A percentile compares a stretch with the other conserved stretches of the same genome.
Evolutionary conservation across 106 monocot species (phyloP).

Genomic region (Dendrobium chrysotoxum): DNA sequence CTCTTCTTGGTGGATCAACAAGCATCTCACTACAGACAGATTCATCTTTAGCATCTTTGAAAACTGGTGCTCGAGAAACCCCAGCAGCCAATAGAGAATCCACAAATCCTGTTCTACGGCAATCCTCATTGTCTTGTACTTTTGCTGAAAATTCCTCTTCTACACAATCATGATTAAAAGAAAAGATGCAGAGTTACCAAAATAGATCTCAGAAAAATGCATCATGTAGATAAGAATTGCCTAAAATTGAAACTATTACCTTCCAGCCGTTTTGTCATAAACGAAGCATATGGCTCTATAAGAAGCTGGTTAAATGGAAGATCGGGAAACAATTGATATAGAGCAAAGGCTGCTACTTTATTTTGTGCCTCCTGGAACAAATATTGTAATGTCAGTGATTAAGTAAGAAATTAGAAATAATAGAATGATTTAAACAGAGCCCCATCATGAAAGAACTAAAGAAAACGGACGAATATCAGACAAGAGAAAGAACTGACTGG

Average conservation of each 20-base stretch:
- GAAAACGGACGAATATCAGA: background rate
- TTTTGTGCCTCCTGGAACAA: constrained; percentile 74
- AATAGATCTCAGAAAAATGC: background rate
- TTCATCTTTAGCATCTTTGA: constrained; percentile 15
- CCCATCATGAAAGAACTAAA: background rate
- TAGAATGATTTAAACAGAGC: background rate
- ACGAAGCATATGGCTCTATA: constrained; percentile 62
- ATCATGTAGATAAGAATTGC: background rate
- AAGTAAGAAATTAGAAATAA: background rate
- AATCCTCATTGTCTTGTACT: constrained; percentile 45
- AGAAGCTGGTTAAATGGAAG: constrained; percentile 65
- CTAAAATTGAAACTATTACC: constrained; percentile 20
- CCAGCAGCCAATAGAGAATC: constrained; percentile 57
- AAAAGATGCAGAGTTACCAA: background rate
- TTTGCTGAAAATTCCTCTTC: constrained; percentile 33
- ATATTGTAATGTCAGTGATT: background rate
- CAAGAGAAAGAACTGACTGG: background rate
- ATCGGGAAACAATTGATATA: constrained; percentile 74
- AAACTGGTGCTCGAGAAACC: constrained; percentile 7
- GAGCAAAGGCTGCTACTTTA: constrained; percentile 73
- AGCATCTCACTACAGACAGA: constrained; percentile 18
- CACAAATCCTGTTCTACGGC: constrained; percentile 66
- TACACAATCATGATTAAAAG: constrained; percentile 1
- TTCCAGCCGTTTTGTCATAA: constrained; percentile 58
- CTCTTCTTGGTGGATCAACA: constrained; percentile 10